Base-by-base conservation (phyloP, 768 basidiomycete species). In the Coprinopsis sp. region DNA sequence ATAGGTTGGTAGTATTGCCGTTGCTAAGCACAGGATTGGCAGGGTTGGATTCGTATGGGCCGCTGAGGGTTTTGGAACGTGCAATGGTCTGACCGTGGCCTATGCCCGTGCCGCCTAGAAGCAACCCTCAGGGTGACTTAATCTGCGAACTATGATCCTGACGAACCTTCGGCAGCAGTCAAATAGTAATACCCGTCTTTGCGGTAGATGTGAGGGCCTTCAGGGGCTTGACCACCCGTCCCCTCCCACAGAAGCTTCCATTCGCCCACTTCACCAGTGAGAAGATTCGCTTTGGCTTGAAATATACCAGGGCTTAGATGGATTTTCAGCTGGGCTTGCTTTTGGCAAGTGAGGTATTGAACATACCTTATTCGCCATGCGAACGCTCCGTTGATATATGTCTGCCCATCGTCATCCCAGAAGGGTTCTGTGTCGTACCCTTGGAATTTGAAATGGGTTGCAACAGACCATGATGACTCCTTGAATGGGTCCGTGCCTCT, bases 151-250 rank as follows among this genome's bases (percentile, higher is more conserved):
- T 6, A 23, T 2, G 22, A 16, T 22, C 16, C 16, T 25, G 22
- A 50, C 51, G 5, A n/a, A 55, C 67, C 68, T 50, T 67, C 66
- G 1, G 69, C 69, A 6, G 63, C 59, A 50, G 67, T 47, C 8
- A 71, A 58, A 56, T 71, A 71, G 46, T 67, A 69, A 21, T 50
- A 58, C 30, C 57, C 54, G 33, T 59, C 64, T 53, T 51, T 58
- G 30, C 54, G 51, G 29, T 56, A 58, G 16, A 61, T 53, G 33
- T 59, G 60, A 6, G 60, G 60, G 16, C 60, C 60, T 44, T 61
- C 60, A 8, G 60, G 58, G 14, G 60, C 60, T 57, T 60, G 16
- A 10, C 58, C 58, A n/a, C 58, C 59, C 1, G 58, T 61, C n/a
- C 59, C 59, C n/a, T 55, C 47, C 59, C 57, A 60, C 2, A 60